Evolutionary conservation across 2,329 filamentous ascomycete species (phyloP), one percentile per base, ranked within the genome.

Genomic region (Fusarium sp.): DNA sequence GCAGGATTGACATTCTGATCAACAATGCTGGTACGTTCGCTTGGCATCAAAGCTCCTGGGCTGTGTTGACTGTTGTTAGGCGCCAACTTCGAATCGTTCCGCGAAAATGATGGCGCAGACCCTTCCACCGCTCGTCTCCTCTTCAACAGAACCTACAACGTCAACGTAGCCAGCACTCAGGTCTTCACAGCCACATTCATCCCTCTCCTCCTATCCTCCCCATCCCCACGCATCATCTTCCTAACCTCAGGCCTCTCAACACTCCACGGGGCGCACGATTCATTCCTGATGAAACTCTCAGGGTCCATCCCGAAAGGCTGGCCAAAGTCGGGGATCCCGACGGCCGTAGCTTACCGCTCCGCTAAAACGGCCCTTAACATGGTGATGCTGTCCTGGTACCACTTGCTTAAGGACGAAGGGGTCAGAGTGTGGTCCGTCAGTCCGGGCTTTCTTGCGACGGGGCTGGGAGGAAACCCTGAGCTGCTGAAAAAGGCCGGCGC

Each of bases 21-120:
- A 89, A 89, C 77, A 90, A 90, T 57, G 88, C 85, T 0, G 87
- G 86, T 82, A 77, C 14, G 74, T 60, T 20, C 16, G 20, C 15
- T 8, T 22, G 6, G 12, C 8, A 3, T 5, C 2, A n/a, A 32
- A 29, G 34, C 3, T 4, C 4, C 10, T n/a, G 11, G 30, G 18
- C 20, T 34, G 5, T 55, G 27, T 68, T 46, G 43, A 29, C 2
- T 16, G 8, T 42, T 59, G 2, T n/a, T 24, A 82, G 83, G 85
- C 27, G 82, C 78, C 32, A 73, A 74, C n/a, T 84, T 84, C 68
- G 86, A 88, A 62, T 25, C 24, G 6, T 66, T 81, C 29, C 67
- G 73, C 27, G 54, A 54, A 7, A 62, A 64, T 40, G 59, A 78
- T 64, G 59, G 75, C 49, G 45, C n/a, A 18, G 63, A 78, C 68